Percentiles rank a stretch among this genome's conserved stretches.
These are phyloP conservation scores for Ophiocordyceps unilateralis DNA, from an alignment of 2,329 filamentous ascomycete genomes.

Conservation along the genomic window DNA sequence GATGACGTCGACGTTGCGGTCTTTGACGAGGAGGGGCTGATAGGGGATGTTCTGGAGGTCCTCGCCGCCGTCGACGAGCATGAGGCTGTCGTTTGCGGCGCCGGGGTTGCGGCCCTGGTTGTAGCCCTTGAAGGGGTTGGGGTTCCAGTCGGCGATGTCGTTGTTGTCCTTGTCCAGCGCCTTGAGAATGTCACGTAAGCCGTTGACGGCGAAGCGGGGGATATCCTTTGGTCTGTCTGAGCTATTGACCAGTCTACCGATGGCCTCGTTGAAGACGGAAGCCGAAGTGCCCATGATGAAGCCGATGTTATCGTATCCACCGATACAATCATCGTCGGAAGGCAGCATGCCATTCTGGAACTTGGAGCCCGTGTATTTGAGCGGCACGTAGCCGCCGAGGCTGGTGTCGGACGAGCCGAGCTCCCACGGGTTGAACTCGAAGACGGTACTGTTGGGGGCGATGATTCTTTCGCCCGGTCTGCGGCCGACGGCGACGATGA, in stretches of 20 bases:
- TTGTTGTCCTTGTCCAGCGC: constrained; percentile 42
- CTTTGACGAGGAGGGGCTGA: constrained; percentile 37
- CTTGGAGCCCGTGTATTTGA: constrained; percentile 41
- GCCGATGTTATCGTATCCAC: constrained; percentile 62
- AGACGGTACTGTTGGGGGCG: constrained; percentile 40
- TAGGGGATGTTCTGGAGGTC: constrained; percentile 68
- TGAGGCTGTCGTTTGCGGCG: constrained; percentile 34
- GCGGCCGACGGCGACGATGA: constrained; percentile 31
- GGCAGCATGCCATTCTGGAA: constrained; percentile 31
- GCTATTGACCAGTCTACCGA: constrained; percentile 37
- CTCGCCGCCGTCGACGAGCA: constrained; percentile 66
- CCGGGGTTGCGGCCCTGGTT: constrained; percentile 26
- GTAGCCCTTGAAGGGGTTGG: constrained; percentile 41
- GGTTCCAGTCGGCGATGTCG: constrained; percentile 57
- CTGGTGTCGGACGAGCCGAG: constrained; percentile 46
- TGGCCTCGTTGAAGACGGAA: constrained; percentile 63
- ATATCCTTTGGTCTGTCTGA: constrained; percentile 33
- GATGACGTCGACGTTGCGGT: constrained; percentile 41
- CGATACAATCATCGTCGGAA: constrained; percentile 27
- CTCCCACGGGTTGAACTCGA: constrained; percentile 49
- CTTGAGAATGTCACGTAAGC: constrained; percentile 31
- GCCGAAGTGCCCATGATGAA: constrained; percentile 73
- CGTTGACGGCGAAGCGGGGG: constrained; percentile 21
- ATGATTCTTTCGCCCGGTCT: constrained; percentile 25
- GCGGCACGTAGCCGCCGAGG: constrained; percentile 40